Percentiles rank a stretch among this genome's conserved stretches.
These are phyloP conservation scores for Candida multigemmis DNA, from an alignment of 805 yeast genomes.

Conservation along the genomic window DNA sequence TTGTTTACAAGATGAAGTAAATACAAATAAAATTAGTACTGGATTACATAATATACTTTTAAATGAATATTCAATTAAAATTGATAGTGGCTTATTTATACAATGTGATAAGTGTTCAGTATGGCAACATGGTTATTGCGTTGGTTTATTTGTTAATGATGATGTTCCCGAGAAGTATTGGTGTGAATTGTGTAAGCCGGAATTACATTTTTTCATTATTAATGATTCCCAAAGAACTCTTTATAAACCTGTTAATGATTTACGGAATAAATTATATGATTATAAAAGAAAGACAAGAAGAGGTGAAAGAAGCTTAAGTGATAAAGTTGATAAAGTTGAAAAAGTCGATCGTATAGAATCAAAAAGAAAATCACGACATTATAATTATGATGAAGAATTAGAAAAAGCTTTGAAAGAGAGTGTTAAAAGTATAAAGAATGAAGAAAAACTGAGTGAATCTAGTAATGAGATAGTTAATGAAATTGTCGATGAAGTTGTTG, in stretches of 20 bases:
- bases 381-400: slow-evolving; percentile 32
- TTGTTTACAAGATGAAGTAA: slow-evolving; percentile 31
- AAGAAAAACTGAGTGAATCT: slow-evolving; percentile 1
- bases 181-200: slow-evolving; percentile 90
- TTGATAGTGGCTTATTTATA: slow-evolving; percentile 58
- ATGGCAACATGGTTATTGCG: slow-evolving; percentile 98
- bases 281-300: slow-evolving; percentile 10
- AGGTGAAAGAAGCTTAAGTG: slow-evolving; percentile 24
- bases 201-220: slow-evolving; percentile 50
- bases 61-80: slow-evolving; percentile 25
- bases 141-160: slow-evolving; percentile 66
- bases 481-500: slow-evolving; percentile 3
- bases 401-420: slow-evolving; percentile 48
- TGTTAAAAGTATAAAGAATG: slow-evolving; percentile 30
- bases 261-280: slow-evolving; percentile 22
- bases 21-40: slow-evolving; percentile 12
- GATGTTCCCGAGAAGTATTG: slow-evolving; percentile 89
- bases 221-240: slow-evolving; percentile 20
- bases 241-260: slow-evolving; percentile 33
- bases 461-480: neutral
- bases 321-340: too few species aligned
- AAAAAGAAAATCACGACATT: too few species aligned
- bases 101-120: slow-evolving; percentile 88
- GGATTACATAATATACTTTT: slow-evolving; percentile 14
- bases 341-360: too few species aligned